Evolutionary conservation across 345 rosid species (phyloP), one percentile per base, ranked within the genome.

Genomic region (Corymbia maculata): DNA sequence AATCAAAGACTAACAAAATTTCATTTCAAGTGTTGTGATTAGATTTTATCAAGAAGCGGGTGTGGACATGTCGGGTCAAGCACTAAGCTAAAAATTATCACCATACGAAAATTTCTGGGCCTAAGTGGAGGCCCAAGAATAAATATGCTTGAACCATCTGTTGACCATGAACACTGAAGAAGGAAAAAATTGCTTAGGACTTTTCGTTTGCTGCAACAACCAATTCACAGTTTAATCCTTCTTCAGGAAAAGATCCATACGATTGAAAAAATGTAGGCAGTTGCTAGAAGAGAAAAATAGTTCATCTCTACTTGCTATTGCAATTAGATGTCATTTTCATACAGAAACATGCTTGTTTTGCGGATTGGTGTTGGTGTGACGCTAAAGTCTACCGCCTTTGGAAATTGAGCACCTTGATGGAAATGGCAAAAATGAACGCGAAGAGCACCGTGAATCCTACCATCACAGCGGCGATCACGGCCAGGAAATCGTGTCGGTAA

Each of bases 381-480:
- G 30, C 15, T 59, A 13, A 59, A 59, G 68, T 59, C 47, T 85
- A 92, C 85, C 92, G 70, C 50, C 86, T 89, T 51, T 93, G 92
- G 91, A 92, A 92, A 80, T 93, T 90, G 16, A 93, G 89, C 50
- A 66, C 24, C 88, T 85, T 89, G 66, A 91, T 92, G 17, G 89
- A 88, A 28, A 87, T 1, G 22, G 87, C 90, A 64, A 90, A 93
- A 51, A 59, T 79, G n/a, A 86, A 53, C 24, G 89, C 94, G 55
- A 92, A 92, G n/a, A 90, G 84, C 42, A 91, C 80, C 6, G 88
- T 8, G 30, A 91, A 53, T 22, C 90, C 92, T 30, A 91, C 47
- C 50, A 91, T 45, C 21, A 88, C 92, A 61, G n/a, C 90, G 7
- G 93, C 92, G 26, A 90, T 90, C 68, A 88, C 91, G 22, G 85